Conservation (phyloP, 768 basidiomycete genomes). For the Cytidiella melzeri region DNA sequence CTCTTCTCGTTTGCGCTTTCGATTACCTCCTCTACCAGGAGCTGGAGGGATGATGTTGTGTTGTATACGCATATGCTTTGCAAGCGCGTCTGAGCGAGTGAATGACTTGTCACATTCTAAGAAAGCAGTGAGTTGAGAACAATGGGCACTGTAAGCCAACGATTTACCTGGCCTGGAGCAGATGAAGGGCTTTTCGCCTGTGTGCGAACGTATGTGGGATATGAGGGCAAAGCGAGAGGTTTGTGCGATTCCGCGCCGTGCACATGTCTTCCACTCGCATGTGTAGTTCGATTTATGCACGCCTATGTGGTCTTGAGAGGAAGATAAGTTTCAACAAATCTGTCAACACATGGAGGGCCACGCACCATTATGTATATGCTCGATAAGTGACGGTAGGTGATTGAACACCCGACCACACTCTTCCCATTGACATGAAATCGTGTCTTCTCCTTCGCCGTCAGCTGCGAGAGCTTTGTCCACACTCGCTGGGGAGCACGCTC, state of each 20-base stretch:
- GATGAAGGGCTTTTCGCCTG: slow-evolving; percentile 90
- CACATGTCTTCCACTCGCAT: slow-evolving; percentile 86
- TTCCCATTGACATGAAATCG: slow-evolving; percentile 79
- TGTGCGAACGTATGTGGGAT: slow-evolving; percentile 87
- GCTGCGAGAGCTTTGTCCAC: slow-evolving; percentile 15
- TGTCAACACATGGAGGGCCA: slow-evolving; percentile 8
- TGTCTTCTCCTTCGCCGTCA: slow-evolving; percentile 35
- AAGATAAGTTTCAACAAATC: neutral
- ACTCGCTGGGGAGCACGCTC: slow-evolving; percentile 33
- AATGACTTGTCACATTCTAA: slow-evolving; percentile 93
- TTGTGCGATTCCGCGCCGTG: slow-evolving; percentile 74
- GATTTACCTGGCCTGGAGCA: slow-evolving; percentile 72
- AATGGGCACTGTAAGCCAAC: too few relatives aligned
- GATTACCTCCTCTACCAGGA: slow-evolving; percentile 62
- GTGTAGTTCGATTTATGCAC: slow-evolving; percentile 80
- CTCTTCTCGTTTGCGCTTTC: slow-evolving; percentile 58
- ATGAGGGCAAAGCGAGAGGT: slow-evolving; percentile 87
- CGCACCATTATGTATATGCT: slow-evolving; percentile 79
- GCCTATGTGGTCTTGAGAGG: slow-evolving; percentile 66
- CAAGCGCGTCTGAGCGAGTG: slow-evolving; percentile 89
- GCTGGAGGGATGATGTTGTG: slow-evolving; percentile 73
- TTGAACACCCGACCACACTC: slow-evolving; percentile 72
- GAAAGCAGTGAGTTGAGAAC: neutral
- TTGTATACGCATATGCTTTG: slow-evolving; percentile 88
- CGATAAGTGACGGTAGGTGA: slow-evolving; percentile 68